Base-by-base conservation (phyloP, 1,284 basidiomycete genomes). In the Sphagnurus paluster region DNA sequence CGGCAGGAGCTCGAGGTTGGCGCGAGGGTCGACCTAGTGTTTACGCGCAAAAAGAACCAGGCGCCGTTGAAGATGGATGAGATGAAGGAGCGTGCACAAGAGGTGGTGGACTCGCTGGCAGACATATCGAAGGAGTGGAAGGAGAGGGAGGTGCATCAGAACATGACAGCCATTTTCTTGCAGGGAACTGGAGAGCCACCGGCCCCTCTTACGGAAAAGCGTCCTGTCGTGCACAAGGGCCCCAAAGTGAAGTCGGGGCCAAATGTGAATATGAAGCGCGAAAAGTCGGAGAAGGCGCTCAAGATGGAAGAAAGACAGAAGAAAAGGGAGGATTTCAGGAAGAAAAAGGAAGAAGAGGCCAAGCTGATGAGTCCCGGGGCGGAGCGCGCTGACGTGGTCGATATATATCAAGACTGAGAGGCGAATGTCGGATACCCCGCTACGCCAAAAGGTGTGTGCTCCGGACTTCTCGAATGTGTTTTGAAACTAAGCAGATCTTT, bases 1-100 rank as follows among this genome's bases (percentile, higher is more conserved):
- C 67, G 71, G 36, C 67, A 76, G 42, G 77, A 84, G 37, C 66
- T 93, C 44, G 75, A 72, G 54, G 79, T 80, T 48, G 84, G 84
- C 1, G 67, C 71, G 32, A 68, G 76, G 10, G 79, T 90, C 46
- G 72, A 76, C 44, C 59, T 92, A 23, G 69, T 79, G 1, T 77
- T 86, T 57, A 65, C 71, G 20, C 66, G 69, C 30, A 87, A 80
- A 66, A 62, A 59, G 14, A 64, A 72, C 3, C 67, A 74, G 49
- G 36, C 44, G 16, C 44, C 59, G 23, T 69, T 70, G 0, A 51
- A 49, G 0, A 57, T 48, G 1, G 70, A 72, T 45, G 30, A 48
- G 24, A 29, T 44, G 37, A 34, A 43, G 28, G 17, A 16, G 40
- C 28, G 37, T 5, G 23, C 37, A 20, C 25, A 23, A 13, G 19